A percentile compares a stretch with the other conserved stretches of the same genome.
Evolutionary conservation across 179 eudicot genomes (phyloP).

Genomic region (Carnegiea gigantea): DNA sequence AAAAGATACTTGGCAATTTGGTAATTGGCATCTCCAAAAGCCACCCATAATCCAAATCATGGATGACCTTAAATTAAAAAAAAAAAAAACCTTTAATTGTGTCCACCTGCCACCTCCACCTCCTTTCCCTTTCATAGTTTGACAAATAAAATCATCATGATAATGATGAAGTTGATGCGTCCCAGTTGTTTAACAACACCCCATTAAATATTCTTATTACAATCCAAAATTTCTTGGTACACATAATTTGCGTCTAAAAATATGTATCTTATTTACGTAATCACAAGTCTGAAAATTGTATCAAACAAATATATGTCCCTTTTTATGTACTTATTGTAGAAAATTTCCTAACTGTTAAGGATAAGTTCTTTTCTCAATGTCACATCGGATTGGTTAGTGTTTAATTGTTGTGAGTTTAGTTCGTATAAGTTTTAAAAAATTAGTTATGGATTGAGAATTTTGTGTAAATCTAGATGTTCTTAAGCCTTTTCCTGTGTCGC

Average conservation of each 20-base stretch:
- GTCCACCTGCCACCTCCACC: conserved; percentile 4
- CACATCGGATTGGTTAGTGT: neutral
- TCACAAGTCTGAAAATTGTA: neutral
- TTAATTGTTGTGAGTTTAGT: neutral
- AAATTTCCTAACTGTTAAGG: neutral
- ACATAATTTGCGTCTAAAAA: neutral
- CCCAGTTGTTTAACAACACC: conserved; percentile 9
- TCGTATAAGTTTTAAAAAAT: too few species aligned
- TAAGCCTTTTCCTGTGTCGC: too few species aligned
- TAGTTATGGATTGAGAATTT: too few species aligned
- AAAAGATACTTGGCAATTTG: neutral
- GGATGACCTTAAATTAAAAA: neutral
- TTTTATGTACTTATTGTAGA: too few species aligned
- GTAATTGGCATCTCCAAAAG: neutral
- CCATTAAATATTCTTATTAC: neutral
- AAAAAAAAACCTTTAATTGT: conserved; percentile 1
- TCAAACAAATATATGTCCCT: neutral
- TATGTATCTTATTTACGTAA: neutral
- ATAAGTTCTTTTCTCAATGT: too few species aligned
- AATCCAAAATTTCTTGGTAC: neutral
- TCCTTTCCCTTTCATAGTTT: conserved; percentile 13
- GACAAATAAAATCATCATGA: conserved; percentile 27
- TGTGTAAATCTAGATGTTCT: too few species aligned
- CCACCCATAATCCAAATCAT: conserved; percentile 20
- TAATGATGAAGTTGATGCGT: conserved; percentile 17